A percentile compares a stretch with the other conserved stretches of the same genome.
phyloP scores from a whole-genome alignment of 306 rosid genomes.

The Trifolium fragiferum region DNA sequence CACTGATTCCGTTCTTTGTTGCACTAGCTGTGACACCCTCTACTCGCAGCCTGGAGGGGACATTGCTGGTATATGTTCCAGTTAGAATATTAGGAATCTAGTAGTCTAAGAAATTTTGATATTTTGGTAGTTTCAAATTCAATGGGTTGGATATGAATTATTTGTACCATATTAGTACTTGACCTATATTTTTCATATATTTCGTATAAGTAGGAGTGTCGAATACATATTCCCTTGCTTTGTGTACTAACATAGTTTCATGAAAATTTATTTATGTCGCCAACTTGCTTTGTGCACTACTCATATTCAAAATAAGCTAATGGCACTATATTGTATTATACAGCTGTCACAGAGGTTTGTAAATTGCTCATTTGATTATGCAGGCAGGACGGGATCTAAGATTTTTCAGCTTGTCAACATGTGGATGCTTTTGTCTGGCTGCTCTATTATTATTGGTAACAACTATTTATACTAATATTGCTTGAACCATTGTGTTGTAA shows the following conservation, averaged over 20 bases:
- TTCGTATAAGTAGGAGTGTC: too few relatives aligned
- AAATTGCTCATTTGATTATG: slow-evolving; percentile 31
- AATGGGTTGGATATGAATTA: background rate
- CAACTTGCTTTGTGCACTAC: too few relatives aligned
- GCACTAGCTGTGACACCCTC: slow-evolving; percentile 73
- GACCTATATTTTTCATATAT: too few relatives aligned
- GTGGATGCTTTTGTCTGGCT: slow-evolving; percentile 67
- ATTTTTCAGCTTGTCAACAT: slow-evolving; percentile 71
- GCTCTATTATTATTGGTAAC: slow-evolving; percentile 62
- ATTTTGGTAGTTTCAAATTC: background rate
- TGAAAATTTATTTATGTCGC: too few relatives aligned
- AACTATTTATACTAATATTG: slow-evolving; percentile 31
- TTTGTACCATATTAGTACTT: too few relatives aligned
- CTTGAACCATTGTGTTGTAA: slow-evolving; percentile 31
- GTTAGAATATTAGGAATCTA: slow-evolving; percentile 11
- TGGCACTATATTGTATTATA: too few relatives aligned
- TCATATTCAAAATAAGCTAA: too few relatives aligned
- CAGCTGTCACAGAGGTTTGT: background rate
- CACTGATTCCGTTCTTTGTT: slow-evolving; percentile 72
- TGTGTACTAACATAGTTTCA: too few relatives aligned
- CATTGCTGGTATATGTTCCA: slow-evolving; percentile 67
- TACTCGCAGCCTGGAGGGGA: slow-evolving; percentile 81
- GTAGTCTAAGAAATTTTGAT: background rate
- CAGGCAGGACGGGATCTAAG: slow-evolving; percentile 89
- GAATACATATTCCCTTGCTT: too few relatives aligned